phyloP scores from a whole-genome alignment of 345 rosid genomes.

The Streptanthus diversifolius region DNA sequence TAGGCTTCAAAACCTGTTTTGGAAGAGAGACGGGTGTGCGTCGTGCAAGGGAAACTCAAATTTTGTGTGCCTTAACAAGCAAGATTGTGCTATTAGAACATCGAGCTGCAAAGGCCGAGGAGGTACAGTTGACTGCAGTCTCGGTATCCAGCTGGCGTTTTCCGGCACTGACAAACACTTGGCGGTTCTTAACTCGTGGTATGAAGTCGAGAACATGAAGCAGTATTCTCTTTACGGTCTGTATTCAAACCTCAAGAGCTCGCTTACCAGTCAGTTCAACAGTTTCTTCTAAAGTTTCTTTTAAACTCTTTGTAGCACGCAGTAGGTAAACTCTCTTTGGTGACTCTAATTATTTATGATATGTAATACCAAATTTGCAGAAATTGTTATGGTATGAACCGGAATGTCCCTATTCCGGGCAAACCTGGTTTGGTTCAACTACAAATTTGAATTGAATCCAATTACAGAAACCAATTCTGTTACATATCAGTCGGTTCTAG shows the following conservation, averaged over 20 bases:
- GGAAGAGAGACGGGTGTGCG: slow-evolving; percentile 91
- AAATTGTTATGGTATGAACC: not conserved
- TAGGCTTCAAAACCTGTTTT: slow-evolving; percentile 69
- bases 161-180: slow-evolving; percentile 88
- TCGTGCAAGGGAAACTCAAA: slow-evolving; percentile 49
- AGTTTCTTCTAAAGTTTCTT: slow-evolving; percentile 41
- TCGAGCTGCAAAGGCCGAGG: slow-evolving; percentile 50
- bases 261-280: slow-evolving; percentile 62
- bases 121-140: slow-evolving; percentile 74
- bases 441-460: not conserved
- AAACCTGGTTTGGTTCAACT: not conserved
- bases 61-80: slow-evolving; percentile 77
- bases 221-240: slow-evolving; percentile 79
- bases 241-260: slow-evolving; percentile 69
- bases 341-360: not conserved
- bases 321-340: not conserved
- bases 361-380: not conserved
- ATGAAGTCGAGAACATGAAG: slow-evolving; percentile 74
- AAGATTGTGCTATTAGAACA: slow-evolving; percentile 76
- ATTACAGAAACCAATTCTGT: not conserved
- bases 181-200: slow-evolving; percentile 80
- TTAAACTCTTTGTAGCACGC: not conserved
- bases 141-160: slow-evolving; percentile 68
- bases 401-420: not conserved
- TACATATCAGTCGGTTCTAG: not conserved